Evolutionary conservation across 192 early-diverging fungal species (phyloP).

Genomic region (Helicostylum pulchrum): DNA sequence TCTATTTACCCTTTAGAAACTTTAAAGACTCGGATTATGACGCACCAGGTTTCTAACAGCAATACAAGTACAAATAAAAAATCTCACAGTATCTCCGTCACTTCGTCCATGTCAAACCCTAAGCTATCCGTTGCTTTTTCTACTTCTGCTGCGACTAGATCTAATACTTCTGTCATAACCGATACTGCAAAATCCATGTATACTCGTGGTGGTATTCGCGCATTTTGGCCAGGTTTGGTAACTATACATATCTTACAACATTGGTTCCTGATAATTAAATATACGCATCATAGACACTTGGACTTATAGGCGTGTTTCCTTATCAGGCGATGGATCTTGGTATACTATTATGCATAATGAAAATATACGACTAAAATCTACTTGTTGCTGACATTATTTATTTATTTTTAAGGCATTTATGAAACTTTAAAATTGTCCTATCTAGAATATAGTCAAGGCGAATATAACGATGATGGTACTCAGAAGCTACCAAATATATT

Average conservation of each 20-base stretch:
- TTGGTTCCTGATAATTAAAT: not conserved
- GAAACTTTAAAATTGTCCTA: conserved; percentile 66
- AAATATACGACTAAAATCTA: not conserved
- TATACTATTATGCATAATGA: not conserved
- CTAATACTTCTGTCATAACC: conserved; percentile 27
- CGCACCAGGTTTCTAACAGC: conserved; percentile 51
- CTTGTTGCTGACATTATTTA: not conserved
- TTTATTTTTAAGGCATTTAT: conserved; percentile 55
- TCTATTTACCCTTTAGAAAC: conserved; percentile 74
- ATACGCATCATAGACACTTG: conserved; percentile 21
- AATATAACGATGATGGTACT: conserved; percentile 28
- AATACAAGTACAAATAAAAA: not conserved
- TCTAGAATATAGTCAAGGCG: conserved; percentile 39
- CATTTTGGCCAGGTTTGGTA: conserved; percentile 56
- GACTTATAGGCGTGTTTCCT: conserved; percentile 68
- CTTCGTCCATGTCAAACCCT: not conserved
- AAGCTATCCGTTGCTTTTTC: conserved; percentile 1
- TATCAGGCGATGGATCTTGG: conserved; percentile 67
- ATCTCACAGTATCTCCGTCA: not conserved
- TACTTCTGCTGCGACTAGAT: not conserved
- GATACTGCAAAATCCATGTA: conserved; percentile 59
- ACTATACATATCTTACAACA: not conserved
- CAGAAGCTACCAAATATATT: conserved; percentile 42
- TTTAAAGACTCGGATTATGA: conserved; percentile 71
- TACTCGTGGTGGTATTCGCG: conserved; percentile 51